These are phyloP conservation scores for Boletus rex-veris DNA, from an alignment of 768 basidiomycete genomes.

Conservation along the genomic window DNA sequence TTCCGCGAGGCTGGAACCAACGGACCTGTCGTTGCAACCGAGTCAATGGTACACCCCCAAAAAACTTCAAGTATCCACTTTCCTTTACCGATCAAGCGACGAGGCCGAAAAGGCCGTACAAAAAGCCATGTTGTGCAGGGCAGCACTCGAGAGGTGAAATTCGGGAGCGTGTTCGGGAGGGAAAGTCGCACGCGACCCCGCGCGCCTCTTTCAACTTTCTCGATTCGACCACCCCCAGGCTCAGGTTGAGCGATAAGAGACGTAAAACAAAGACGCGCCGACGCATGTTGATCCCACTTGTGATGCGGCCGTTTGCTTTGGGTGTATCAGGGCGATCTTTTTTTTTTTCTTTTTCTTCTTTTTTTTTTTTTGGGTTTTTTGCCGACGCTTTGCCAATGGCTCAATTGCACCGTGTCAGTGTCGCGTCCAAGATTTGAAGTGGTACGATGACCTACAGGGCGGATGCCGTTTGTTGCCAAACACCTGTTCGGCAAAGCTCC, in stretches of 20 bases:
- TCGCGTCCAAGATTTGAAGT: not conserved
- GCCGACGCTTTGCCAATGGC: not conserved
- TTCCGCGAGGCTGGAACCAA: slow-evolving; percentile 4
- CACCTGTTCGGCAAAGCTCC: slow-evolving; percentile 1
- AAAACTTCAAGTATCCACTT: not conserved
- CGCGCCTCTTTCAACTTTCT: slow-evolving; percentile 15
- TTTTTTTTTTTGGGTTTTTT: not conserved
- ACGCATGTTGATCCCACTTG: slow-evolving; percentile 13
- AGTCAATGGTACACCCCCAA: slow-evolving; percentile 5
- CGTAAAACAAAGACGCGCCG: slow-evolving; percentile 25
- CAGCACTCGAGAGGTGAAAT: not conserved
- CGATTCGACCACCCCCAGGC: slow-evolving; percentile 11
- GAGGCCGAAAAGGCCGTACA: not conserved
- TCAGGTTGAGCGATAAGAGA: slow-evolving; percentile 1
- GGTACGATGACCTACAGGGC: not conserved
- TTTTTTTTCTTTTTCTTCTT: too few relatives aligned
- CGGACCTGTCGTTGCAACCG: slow-evolving; percentile 3
- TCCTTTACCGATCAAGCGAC: slow-evolving; percentile 13
- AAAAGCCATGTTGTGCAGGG: slow-evolving; percentile 5
- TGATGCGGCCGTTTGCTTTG: not conserved
- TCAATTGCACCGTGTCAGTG: not conserved
- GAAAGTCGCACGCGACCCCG: not conserved
- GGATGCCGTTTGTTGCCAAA: slow-evolving; percentile 8
- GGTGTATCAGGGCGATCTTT: not conserved
- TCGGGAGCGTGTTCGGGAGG: slow-evolving; percentile 16